Evolutionary conservation across 2,329 filamentous ascomycete species (phyloP).

Genomic region (Sclerotinia nivalis): DNA sequence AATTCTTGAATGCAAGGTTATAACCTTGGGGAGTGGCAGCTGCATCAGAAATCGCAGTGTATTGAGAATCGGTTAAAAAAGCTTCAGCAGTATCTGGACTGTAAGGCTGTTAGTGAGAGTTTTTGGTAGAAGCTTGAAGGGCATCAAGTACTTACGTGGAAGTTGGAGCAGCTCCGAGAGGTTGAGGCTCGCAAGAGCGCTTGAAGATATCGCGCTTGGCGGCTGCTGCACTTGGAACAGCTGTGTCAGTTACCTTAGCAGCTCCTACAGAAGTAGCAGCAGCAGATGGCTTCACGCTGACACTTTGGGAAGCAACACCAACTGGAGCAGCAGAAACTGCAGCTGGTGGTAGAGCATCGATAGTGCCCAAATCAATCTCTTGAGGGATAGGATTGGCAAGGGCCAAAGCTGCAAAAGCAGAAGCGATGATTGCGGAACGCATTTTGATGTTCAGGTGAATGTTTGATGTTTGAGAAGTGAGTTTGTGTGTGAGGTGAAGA

Average conservation of each 20-base stretch:
- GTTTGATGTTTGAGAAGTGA: neutral
- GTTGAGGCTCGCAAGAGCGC: conserved; percentile 1
- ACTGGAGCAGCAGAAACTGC: conserved; percentile 38
- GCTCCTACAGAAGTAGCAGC: neutral
- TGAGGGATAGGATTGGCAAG: conserved; percentile 39
- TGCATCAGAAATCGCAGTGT: neutral
- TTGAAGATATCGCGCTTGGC: neutral
- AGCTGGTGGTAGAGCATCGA: conserved; percentile 41
- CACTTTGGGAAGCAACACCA: conserved; percentile 15
- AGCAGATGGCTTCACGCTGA: neutral
- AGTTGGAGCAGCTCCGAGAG: conserved; percentile 2
- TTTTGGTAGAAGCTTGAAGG: accelerated
- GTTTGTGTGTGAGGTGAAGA: neutral
- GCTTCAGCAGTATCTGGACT: conserved; percentile 13
- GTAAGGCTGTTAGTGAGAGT: neutral
- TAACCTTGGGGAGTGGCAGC: conserved; percentile 41
- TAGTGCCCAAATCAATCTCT: conserved; percentile 42
- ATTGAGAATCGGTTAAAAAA: conserved; percentile 3
- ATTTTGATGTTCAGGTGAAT: conserved; percentile 18
- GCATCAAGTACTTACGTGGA: neutral
- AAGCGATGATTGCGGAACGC: conserved; percentile 30
- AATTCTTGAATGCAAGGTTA: conserved; percentile 39
- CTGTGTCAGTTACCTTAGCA: neutral
- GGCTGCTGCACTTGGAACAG: neutral
- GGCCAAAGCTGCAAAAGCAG: conserved; percentile 32